A percentile compares a stretch with the other conserved stretches of the same genome.
Conservation (phyloP, 129 eudicot species). For the Flaveria ramosissima region DNA sequence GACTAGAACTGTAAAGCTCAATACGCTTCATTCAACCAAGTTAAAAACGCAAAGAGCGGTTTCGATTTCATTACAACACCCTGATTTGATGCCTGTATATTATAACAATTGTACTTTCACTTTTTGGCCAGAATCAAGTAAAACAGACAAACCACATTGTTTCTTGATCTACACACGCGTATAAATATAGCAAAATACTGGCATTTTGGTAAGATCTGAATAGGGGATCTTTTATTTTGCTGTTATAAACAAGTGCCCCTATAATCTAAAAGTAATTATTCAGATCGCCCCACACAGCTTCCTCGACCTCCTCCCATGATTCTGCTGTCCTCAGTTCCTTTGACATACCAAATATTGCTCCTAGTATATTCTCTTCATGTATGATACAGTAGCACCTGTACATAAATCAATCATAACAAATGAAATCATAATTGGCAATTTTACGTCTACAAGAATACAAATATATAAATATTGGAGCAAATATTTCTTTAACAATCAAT, state of each 20-base stretch:
- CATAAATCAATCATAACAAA: not conserved
- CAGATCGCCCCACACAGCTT: slow-evolving; percentile 79
- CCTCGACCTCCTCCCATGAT: slow-evolving; percentile 96
- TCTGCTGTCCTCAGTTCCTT: slow-evolving; percentile 62
- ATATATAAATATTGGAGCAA: no score
- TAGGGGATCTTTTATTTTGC: slow-evolving; percentile 18
- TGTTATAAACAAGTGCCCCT: slow-evolving; percentile 2
- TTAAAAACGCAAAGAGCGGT: no score
- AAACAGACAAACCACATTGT: no score
- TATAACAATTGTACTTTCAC: not conserved
- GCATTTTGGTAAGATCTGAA: not conserved
- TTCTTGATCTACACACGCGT: not conserved
- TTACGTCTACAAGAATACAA: not conserved
- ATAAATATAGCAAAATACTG: not conserved
- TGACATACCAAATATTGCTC: slow-evolving; percentile 78
- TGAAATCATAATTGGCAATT: not conserved
- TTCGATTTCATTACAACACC: no score
- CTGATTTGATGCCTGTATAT: no score
- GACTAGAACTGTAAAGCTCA: no score
- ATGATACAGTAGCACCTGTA: slow-evolving; percentile 87
- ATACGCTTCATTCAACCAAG: no score
- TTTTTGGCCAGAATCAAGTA: no score
- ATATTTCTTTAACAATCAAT: not conserved
- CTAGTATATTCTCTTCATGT: slow-evolving; percentile 85
- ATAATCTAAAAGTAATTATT: slow-evolving; percentile 45